A percentile compares a stretch with the other conserved stretches of the same genome.
These are phyloP conservation scores for Tanozyma kutaoensis DNA, from an alignment of 805 yeast species.

Conservation along the genomic window DNA sequence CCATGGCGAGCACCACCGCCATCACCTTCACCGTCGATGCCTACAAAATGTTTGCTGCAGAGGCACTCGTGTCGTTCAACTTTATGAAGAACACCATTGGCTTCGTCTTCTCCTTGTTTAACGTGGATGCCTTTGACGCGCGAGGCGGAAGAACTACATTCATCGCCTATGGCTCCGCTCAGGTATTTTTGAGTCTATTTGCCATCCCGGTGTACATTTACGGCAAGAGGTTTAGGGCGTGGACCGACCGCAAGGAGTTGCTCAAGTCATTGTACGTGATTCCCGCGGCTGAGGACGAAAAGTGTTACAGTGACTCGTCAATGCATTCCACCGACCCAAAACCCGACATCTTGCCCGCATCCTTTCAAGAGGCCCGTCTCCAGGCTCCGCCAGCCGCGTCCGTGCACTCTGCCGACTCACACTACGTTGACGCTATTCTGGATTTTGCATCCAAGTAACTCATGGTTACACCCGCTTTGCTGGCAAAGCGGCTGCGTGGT, in stretches of 20 bases:
- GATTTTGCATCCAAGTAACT: too few species aligned
- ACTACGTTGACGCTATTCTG: too few species aligned
- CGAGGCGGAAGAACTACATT: constrained; percentile 34
- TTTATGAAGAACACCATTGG: constrained; percentile 42
- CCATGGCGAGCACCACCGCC: constrained; percentile 48
- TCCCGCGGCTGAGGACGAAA: too few species aligned
- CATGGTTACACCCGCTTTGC: too few species aligned
- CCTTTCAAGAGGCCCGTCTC: too few species aligned
- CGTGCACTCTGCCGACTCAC: too few species aligned
- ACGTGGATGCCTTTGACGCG: constrained; percentile 27
- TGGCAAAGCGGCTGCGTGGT: too few species aligned
- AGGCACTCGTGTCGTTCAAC: constrained; percentile 43
- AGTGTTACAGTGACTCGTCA: too few species aligned
- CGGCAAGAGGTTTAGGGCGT: constrained; percentile 36
- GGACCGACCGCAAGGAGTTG: constrained; percentile 36
- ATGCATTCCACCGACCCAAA: too few species aligned
- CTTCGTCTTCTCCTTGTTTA: constrained; percentile 43
- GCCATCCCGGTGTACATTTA: constrained; percentile 41
- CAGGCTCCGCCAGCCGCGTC: too few species aligned
- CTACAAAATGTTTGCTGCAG: constrained; percentile 44
- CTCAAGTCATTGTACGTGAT: constrained; percentile 21
- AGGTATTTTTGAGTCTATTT: constrained; percentile 31
- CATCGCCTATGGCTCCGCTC: constrained; percentile 38
- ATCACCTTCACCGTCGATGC: constrained; percentile 48
- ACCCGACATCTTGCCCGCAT: too few species aligned